Percentiles rank a stretch among this genome's conserved stretches.
phyloP scores from a whole-genome alignment of 495 filamentous ascomycete genomes.

The Recurvomyces mirabilis region DNA sequence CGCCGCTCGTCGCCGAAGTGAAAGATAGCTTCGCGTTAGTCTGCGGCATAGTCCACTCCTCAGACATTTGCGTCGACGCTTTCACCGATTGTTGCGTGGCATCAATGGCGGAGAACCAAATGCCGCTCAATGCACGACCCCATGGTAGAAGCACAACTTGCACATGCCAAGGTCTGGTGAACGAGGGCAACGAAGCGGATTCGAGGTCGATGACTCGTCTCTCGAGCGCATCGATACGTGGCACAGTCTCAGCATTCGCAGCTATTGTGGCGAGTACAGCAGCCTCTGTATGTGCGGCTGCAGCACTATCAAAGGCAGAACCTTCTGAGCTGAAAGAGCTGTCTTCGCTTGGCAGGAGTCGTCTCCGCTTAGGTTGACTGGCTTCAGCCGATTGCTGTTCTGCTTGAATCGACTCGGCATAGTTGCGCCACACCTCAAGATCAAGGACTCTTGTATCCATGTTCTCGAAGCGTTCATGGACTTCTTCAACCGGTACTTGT shows the following conservation, averaged over 20 bases:
- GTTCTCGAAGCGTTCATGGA: slow-evolving; percentile 47
- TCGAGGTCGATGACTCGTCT: slow-evolving; percentile 47
- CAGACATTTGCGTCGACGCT: slow-evolving; percentile 30
- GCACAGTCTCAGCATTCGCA: slow-evolving; percentile 26
- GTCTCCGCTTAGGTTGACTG: slow-evolving; percentile 4
- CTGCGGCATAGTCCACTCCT: slow-evolving; percentile 40
- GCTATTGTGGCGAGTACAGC: slow-evolving; percentile 28
- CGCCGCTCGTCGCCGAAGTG: slow-evolving; percentile 12
- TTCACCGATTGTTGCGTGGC: slow-evolving; percentile 34
- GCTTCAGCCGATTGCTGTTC: neutral
- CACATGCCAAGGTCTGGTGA: slow-evolving; percentile 50
- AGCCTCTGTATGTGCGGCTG: slow-evolving; percentile 26
- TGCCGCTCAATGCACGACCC: slow-evolving; percentile 42
- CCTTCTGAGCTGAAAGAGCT: slow-evolving; percentile 13
- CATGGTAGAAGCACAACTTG: slow-evolving; percentile 62
- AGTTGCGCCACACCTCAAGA: slow-evolving; percentile 48
- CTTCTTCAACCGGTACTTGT: slow-evolving; percentile 43
- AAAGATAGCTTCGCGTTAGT: slow-evolving; percentile 7
- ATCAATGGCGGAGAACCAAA: slow-evolving; percentile 46
- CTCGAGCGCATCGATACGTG: slow-evolving; percentile 41
- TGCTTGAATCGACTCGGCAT: slow-evolving; percentile 39
- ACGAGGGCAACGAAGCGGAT: slow-evolving; percentile 41
- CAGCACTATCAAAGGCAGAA: slow-evolving; percentile 27
- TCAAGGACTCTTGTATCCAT: slow-evolving; percentile 48
- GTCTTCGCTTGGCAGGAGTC: slow-evolving; percentile 4